Percentiles rank a stretch among this genome's conserved stretches.
Conservation (phyloP, 805 yeast genomes). For the Candida jianshihensis region DNA sequence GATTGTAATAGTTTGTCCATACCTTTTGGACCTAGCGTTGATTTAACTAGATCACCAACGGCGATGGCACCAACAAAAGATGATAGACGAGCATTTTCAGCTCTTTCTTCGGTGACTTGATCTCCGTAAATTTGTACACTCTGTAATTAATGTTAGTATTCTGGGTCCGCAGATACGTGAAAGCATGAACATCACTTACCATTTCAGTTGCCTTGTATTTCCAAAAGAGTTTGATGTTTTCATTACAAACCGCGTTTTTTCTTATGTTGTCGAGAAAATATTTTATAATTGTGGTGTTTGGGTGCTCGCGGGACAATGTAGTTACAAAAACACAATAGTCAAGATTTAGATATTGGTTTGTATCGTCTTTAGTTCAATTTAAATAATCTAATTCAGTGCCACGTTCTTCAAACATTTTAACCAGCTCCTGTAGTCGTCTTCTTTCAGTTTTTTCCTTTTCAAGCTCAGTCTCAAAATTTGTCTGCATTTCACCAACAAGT, state of each 20-base stretch:
- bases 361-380: no score
- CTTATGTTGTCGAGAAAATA: no score
- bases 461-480: conserved; percentile 52
- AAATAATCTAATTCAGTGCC: conserved; percentile 11
- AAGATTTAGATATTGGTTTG: no score
- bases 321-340: no score
- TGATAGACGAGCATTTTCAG: conserved; percentile 95
- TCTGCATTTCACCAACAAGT: conserved; percentile 53
- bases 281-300: no score
- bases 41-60: conserved; percentile 93
- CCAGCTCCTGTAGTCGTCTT: conserved; percentile 34
- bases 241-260: no score
- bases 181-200: conserved; percentile 1
- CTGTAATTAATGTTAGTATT: conserved; percentile 12
- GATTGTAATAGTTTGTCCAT: conserved; percentile 94
- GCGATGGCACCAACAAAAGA: conserved; percentile 99
- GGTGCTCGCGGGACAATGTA: no score
- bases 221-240: no score
- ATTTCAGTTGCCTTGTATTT: background rate
- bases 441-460: conserved; percentile 48
- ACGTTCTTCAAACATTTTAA: conserved; percentile 26
- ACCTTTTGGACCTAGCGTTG: conserved; percentile 96
- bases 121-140: conserved; percentile 90
- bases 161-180: no score
- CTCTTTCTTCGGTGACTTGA: conserved; percentile 95